phyloP scores from a whole-genome alignment of 1,284 basidiomycete genomes.

The Marasmius oreades region DNA sequence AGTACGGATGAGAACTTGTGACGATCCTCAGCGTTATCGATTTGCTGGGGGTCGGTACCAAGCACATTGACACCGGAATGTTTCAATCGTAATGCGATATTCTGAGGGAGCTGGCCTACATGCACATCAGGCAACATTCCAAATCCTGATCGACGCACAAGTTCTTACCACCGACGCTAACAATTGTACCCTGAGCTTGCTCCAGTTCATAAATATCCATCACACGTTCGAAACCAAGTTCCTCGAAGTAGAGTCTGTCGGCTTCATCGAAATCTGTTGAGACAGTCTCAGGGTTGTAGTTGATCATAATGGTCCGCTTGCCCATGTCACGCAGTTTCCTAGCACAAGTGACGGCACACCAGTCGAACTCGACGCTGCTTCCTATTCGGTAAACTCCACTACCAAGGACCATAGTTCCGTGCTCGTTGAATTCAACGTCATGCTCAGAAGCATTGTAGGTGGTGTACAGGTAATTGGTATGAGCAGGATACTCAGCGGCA shows the following conservation, averaged over 20 bases:
- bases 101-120: slow-evolving; percentile 91
- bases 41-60: slow-evolving; percentile 93
- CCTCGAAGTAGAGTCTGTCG: slow-evolving; percentile 97
- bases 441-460: slow-evolving; percentile 98
- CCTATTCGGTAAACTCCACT: slow-evolving; percentile 99
- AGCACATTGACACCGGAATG: slow-evolving; percentile 89
- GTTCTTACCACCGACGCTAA: slow-evolving; percentile 88
- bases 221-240: slow-evolving; percentile 95
- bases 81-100: slow-evolving; percentile 96
- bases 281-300: slow-evolving; percentile 99
- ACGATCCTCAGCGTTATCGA: slow-evolving; percentile 97
- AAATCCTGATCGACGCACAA: not conserved
- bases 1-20: slow-evolving; percentile 99
- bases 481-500: slow-evolving; percentile 97
- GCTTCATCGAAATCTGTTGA: slow-evolving; percentile 99
- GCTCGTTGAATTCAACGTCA: slow-evolving; percentile 94
- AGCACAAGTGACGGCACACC: slow-evolving; percentile 99
- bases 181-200: slow-evolving; percentile 88
- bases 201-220: slow-evolving; percentile 99
- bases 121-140: slow-evolving; percentile 7
- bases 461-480: slow-evolving; percentile 99
- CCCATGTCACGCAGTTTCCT: slow-evolving; percentile 90
- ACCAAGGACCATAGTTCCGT: slow-evolving; percentile 99
- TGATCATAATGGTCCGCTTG: slow-evolving; percentile 97
- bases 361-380: slow-evolving; percentile 98